Evolutionary conservation across 495 filamentous ascomycete genomes (phyloP).

Genomic region (Lasiosphaeria ovina): DNA sequence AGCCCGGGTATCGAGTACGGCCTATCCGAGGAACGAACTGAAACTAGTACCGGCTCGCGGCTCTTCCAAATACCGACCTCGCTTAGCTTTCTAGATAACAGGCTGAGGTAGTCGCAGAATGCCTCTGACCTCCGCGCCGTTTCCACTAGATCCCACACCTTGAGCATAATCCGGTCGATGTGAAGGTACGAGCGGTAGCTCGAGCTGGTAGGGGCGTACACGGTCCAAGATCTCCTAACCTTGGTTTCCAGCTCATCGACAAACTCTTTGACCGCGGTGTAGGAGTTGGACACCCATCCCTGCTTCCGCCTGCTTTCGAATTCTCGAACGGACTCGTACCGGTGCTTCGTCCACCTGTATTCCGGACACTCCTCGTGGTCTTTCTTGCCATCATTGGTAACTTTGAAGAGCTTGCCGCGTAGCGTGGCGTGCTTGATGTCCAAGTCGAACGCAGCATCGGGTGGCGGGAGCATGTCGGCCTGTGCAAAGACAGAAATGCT

Average conservation of each 20-base stretch:
- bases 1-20: background rate
- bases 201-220: background rate
- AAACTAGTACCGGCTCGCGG: background rate
- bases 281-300: background rate
- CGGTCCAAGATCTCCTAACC: background rate
- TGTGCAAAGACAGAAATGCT: background rate
- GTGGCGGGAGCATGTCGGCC: slow-evolving; percentile 6
- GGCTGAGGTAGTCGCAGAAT: slow-evolving; percentile 5
- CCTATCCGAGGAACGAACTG: background rate
- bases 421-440: background rate
- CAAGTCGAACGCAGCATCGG: slow-evolving; percentile 7
- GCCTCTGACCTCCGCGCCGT: slow-evolving; percentile 9
- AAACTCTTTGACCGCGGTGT: background rate
- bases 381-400: background rate
- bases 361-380: slow-evolving; percentile 3
- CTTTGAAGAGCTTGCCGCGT: background rate
- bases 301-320: slow-evolving; percentile 1
- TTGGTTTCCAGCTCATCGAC: background rate
- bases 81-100: background rate
- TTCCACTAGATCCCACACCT: slow-evolving; percentile 2
- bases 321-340: background rate
- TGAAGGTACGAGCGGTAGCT: slow-evolving; percentile 5
- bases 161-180: slow-evolving; percentile 1
- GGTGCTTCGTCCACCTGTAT: background rate
- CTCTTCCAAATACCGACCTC: background rate